Conservation (phyloP, 2,329 filamentous ascomycete genomes). For the Ophiostoma sp. region DNA sequence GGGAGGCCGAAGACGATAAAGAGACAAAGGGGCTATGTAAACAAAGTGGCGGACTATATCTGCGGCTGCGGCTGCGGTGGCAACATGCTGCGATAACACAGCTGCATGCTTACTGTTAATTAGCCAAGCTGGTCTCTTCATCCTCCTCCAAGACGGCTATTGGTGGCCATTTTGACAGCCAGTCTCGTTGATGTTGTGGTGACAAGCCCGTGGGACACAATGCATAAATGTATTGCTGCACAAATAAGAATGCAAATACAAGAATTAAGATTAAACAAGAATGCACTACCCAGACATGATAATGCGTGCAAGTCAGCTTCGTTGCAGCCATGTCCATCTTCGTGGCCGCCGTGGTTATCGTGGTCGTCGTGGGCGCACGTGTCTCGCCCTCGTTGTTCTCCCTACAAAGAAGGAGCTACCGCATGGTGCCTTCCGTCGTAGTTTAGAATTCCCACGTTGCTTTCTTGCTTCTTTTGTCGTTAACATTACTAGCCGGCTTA, state of each 20-base stretch:
- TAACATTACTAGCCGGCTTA: too few relatives aligned
- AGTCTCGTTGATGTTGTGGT: neutral
- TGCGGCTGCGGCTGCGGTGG: neutral
- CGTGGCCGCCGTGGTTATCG: neutral
- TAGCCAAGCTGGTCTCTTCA: neutral
- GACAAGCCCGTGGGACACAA: neutral
- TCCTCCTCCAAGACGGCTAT: neutral
- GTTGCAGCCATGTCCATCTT: neutral
- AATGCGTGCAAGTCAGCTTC: neutral
- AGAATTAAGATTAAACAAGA: neutral
- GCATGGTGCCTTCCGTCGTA: slow-evolving; percentile 12
- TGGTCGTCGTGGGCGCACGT: neutral
- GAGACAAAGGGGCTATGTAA: neutral
- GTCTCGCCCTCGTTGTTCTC: neutral
- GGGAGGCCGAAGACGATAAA: neutral
- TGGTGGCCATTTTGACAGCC: neutral
- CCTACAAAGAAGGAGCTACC: neutral
- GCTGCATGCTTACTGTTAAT: neutral
- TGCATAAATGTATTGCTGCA: neutral
- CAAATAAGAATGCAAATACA: neutral
- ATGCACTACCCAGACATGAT: neutral
- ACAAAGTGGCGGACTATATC: neutral
- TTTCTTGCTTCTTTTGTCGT: neutral
- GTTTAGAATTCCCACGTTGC: neutral
- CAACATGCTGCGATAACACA: neutral